A percentile compares a stretch with the other conserved stretches of the same genome.
Evolutionary conservation across 2,329 filamentous ascomycete species (phyloP).

Genomic region (Cladobotryum protrusum): DNA sequence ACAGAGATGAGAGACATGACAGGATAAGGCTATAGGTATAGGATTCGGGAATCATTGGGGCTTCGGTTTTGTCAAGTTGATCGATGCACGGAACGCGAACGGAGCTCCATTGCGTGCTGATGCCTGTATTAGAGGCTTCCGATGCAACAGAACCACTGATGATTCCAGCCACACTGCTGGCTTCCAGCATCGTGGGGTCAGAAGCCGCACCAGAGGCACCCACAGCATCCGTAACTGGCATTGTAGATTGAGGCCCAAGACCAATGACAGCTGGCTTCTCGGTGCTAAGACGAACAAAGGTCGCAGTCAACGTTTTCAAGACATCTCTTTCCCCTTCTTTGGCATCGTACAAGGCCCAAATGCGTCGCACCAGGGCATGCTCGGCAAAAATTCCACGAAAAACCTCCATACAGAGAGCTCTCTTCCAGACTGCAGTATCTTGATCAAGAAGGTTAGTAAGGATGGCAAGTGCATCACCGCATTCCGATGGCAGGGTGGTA

Average conservation of each 20-base stretch:
- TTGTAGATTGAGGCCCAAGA: constrained; percentile 79
- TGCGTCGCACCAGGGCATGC: constrained; percentile 66
- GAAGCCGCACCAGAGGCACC: constrained; percentile 52
- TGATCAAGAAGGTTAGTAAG: constrained; percentile 84
- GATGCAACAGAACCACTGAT: constrained; percentile 67
- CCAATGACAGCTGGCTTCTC: constrained; percentile 89
- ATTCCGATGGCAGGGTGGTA: constrained; percentile 66
- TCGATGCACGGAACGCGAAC: constrained; percentile 86
- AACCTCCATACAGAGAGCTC: constrained; percentile 84
- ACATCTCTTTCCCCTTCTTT: constrained; percentile 66
- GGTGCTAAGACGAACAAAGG: constrained; percentile 85
- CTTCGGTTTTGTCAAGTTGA: constrained; percentile 85
- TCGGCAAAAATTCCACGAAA: constrained; percentile 83
- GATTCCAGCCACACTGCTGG: constrained; percentile 79
- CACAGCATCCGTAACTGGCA: constrained; percentile 57
- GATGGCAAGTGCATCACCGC: constrained; percentile 73
- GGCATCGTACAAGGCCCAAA: constrained; percentile 75
- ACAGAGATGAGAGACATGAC: constrained; percentile 82
- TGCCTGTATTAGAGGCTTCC: constrained; percentile 64
- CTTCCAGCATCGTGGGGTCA: constrained; percentile 85
- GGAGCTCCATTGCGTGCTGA: constrained; percentile 87
- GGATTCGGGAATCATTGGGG: constrained; percentile 78
- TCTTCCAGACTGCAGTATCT: constrained; percentile 78
- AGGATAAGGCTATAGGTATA: constrained; percentile 89
- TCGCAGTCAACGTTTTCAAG: constrained; percentile 74